phyloP scores from a whole-genome alignment of 2,329 filamentous ascomycete genomes.

The Exophiala phaeomuriformis region DNA sequence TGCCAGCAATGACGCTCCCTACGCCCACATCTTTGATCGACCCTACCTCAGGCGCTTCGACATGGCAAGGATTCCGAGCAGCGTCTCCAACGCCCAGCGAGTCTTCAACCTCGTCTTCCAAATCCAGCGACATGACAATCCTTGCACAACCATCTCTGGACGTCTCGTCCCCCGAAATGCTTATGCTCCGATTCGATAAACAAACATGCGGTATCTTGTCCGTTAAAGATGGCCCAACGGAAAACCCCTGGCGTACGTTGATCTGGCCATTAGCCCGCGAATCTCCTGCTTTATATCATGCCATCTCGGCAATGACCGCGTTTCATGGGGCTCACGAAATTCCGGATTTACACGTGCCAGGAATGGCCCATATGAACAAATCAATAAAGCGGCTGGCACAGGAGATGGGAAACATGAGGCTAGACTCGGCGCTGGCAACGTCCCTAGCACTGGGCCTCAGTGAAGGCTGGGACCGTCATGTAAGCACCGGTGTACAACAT shows the following conservation, averaged over 20 bases:
- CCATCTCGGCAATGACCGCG: constrained; percentile 60
- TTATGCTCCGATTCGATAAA: constrained; percentile 56
- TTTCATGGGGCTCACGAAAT: constrained; percentile 50
- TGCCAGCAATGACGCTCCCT: constrained; percentile 1
- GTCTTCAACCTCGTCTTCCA: constrained; percentile 31
- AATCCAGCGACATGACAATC: constrained; percentile 24
- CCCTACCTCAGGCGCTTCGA: not conserved
- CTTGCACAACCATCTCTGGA: constrained; percentile 42
- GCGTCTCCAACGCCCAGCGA: constrained; percentile 33
- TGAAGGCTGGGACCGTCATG: constrained; percentile 64
- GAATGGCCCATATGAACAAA: constrained; percentile 62
- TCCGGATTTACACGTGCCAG: constrained; percentile 52
- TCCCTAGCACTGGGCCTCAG: constrained; percentile 61
- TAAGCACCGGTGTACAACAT: constrained; percentile 61
- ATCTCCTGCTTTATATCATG: constrained; percentile 60
- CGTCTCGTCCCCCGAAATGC: constrained; percentile 51
- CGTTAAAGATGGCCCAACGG: constrained; percentile 59
- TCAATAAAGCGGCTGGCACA: constrained; percentile 54
- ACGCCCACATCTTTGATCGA: constrained; percentile 3
- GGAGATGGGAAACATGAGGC: constrained; percentile 55
- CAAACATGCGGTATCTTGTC: constrained; percentile 64
- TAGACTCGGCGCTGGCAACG: constrained; percentile 56
- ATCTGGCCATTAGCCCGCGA: constrained; percentile 62
- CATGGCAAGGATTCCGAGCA: constrained; percentile 15
- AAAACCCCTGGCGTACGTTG: constrained; percentile 65